These are phyloP conservation scores for Cerioporus squamosus DNA, from an alignment of 1,284 basidiomycete genomes.

Conservation along the genomic window DNA sequence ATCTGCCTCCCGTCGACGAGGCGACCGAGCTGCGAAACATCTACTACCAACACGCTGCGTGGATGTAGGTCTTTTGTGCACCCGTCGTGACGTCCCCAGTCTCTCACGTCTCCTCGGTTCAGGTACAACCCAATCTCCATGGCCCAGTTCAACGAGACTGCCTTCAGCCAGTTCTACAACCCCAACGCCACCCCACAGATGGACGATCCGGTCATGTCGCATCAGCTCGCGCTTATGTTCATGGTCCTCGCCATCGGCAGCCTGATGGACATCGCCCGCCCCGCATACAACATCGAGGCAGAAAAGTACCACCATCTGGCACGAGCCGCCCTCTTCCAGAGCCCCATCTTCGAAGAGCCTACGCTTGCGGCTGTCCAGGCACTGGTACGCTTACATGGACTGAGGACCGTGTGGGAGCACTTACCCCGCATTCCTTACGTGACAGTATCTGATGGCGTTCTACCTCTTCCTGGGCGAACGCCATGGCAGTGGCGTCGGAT, in stretches of 20 bases:
- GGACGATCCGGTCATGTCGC: constrained; percentile 63
- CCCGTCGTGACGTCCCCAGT: not conserved
- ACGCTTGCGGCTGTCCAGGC: constrained; percentile 75
- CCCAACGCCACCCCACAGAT: constrained; percentile 46
- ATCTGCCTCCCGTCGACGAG: constrained; percentile 62
- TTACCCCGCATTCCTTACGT: not conserved
- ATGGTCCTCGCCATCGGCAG: constrained; percentile 78
- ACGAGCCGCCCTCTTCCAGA: constrained; percentile 72
- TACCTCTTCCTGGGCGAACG: constrained; percentile 77
- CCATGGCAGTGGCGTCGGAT: constrained; percentile 71
- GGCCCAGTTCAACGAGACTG: constrained; percentile 67
- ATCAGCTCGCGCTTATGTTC: constrained; percentile 73
- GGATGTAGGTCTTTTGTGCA: constrained; percentile 58
- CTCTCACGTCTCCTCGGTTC: constrained; percentile 3
- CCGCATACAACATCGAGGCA: constrained; percentile 74
- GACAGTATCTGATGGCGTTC: constrained; percentile 76
- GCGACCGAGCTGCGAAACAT: constrained; percentile 63
- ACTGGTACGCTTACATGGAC: constrained; percentile 48
- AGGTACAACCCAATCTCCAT: constrained; percentile 77
- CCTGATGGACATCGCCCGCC: constrained; percentile 65
- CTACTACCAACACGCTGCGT: constrained; percentile 73
- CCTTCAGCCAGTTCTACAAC: constrained; percentile 67
- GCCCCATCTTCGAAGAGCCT: constrained; percentile 73
- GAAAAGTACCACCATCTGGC: constrained; percentile 80
- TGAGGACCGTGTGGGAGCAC: not conserved